Evolutionary conservation across 352 stramenopile species (phyloP).

Genomic region (Globisporangium lucens): DNA sequence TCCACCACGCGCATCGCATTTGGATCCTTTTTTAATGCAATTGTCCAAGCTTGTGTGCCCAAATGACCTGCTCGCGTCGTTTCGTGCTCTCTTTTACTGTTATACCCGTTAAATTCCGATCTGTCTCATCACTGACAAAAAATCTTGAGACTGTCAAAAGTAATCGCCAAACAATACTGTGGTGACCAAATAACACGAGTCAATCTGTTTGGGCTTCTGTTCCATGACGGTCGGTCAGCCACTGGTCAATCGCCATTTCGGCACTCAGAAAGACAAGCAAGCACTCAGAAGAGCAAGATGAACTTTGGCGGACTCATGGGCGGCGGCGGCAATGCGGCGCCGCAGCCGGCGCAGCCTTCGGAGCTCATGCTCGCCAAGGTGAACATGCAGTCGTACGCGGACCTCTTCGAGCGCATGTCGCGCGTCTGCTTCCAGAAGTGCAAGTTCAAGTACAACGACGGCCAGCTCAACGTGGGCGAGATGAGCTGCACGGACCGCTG

Average conservation of each 20-base stretch:
- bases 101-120: not conserved
- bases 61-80: conserved; percentile 1
- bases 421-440: conserved; percentile 93
- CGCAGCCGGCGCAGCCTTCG: conserved; percentile 63
- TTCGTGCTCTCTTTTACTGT: not conserved
- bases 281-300: conserved; percentile 28
- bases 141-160: too few species aligned
- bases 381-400: conserved; percentile 89
- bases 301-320: conserved; percentile 80
- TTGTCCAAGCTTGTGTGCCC: not conserved
- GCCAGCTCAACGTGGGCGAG: conserved; percentile 96
- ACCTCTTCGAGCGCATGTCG: conserved; percentile 90
- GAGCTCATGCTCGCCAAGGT: conserved; percentile 89
- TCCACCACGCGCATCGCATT: conserved; percentile 43
- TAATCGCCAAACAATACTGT: too few species aligned
- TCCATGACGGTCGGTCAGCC: too few species aligned
- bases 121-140: too few species aligned
- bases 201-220: too few species aligned
- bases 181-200: too few species aligned
- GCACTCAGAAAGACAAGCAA: not conserved
- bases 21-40: not conserved
- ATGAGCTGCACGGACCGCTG: conserved; percentile 98
- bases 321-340: conserved; percentile 37
- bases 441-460: conserved; percentile 95
- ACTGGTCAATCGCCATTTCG: not conserved